Conservation (phyloP, 164 flowering plant genomes). For the Aristolochia fimbriata region DNA sequence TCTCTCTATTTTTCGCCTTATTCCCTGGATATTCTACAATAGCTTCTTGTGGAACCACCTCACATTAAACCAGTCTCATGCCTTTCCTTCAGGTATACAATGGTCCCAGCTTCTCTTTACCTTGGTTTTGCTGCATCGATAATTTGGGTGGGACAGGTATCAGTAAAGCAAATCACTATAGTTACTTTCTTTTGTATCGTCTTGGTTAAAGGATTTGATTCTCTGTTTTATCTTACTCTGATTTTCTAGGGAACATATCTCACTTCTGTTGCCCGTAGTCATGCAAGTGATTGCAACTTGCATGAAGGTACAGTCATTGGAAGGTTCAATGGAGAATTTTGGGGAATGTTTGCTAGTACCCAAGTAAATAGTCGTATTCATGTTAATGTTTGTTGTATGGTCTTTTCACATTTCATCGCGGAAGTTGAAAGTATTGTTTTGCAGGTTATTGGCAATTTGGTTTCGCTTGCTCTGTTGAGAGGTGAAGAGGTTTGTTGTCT, state of each 20-base stretch:
- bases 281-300: constrained; percentile 48
- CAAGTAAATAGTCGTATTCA: constrained; percentile 39
- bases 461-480: constrained; percentile 56
- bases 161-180: background rate
- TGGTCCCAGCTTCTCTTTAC: constrained; percentile 87
- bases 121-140: constrained; percentile 90
- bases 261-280: constrained; percentile 71
- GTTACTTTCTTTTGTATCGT: background rate
- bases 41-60: background rate
- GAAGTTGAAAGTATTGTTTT: constrained; percentile 6
- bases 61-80: background rate
- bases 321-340: constrained; percentile 84
- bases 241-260: constrained; percentile 79
- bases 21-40: background rate
- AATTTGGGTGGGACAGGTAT: constrained; percentile 96
- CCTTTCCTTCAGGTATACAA: constrained; percentile 54
- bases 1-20: background rate
- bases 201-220: background rate
- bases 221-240: constrained; percentile 4
- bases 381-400: no score
- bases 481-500: constrained; percentile 46
- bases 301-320: constrained; percentile 90
- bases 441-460: constrained; percentile 82
- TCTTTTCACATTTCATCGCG: no score
- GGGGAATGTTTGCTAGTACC: constrained; percentile 79